A percentile compares a stretch with the other conserved stretches of the same genome.
Conservation (phyloP, 805 yeast genomes). For the Metschnikowia cubensis region DNA sequence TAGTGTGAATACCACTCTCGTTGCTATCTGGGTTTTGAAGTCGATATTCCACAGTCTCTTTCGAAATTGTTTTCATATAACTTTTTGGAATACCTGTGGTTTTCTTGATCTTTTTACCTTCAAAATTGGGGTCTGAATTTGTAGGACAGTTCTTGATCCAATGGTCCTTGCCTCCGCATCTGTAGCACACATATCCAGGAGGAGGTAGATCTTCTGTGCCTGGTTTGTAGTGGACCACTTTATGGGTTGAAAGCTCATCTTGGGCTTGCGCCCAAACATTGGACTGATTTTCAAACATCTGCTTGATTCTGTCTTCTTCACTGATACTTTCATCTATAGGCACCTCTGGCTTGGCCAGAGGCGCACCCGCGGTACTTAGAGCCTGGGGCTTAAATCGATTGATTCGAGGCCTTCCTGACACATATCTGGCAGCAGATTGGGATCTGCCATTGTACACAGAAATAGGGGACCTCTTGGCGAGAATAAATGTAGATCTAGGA, state of each 20-base stretch:
- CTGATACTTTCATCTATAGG: slow-evolving; percentile 44
- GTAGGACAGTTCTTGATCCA: slow-evolving; percentile 97
- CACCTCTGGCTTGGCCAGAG: slow-evolving; percentile 10
- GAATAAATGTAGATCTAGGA: slow-evolving; percentile 80
- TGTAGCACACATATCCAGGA: slow-evolving; percentile 91
- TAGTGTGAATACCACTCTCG: slow-evolving; percentile 29
- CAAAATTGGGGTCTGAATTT: slow-evolving; percentile 87
- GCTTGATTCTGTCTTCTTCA: slow-evolving; percentile 85
- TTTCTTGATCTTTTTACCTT: slow-evolving; percentile 83
- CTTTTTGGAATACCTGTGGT: slow-evolving; percentile 98
- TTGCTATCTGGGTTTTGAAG: slow-evolving; percentile 30
- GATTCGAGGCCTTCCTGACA: slow-evolving; percentile 63
- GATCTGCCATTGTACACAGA: slow-evolving; percentile 29
- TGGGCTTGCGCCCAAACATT: slow-evolving; percentile 96
- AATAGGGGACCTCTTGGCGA: slow-evolving; percentile 72
- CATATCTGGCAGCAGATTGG: slow-evolving; percentile 54
- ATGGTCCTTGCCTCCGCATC: slow-evolving; percentile 92
- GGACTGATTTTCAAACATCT: slow-evolving; percentile 90
- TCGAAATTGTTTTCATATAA: slow-evolving; percentile 79
- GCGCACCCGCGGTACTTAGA: slow-evolving; percentile 18
- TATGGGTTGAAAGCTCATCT: slow-evolving; percentile 81
- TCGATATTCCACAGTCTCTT: slow-evolving; percentile 60
- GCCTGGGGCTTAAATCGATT: slow-evolving; percentile 39
- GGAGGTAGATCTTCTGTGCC: slow-evolving; percentile 77
- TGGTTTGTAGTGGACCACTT: slow-evolving; percentile 62